Percentiles rank a stretch among this genome's conserved stretches.
These are phyloP conservation scores for Hyphopichia fennica DNA, from an alignment of 1,139 yeast species.

Conservation along the genomic window DNA sequence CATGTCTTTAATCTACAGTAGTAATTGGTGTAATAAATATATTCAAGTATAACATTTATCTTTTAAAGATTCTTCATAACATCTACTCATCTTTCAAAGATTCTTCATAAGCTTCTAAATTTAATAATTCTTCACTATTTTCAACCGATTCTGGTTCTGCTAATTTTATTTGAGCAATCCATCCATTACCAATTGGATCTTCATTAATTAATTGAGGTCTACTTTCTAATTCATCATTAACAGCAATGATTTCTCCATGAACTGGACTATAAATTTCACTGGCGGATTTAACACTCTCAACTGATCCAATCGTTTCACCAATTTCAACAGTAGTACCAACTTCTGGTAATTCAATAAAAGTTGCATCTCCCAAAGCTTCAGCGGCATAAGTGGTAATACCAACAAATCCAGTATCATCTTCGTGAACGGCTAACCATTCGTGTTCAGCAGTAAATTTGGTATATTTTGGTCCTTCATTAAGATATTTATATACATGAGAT, in stretches of 20 bases:
- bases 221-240: constrained; percentile 64
- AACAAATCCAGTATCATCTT: constrained; percentile 77
- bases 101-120: constrained; percentile 61
- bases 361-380: constrained; percentile 97
- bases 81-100: constrained; percentile 52
- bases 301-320: constrained; percentile 89
- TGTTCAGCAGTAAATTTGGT: constrained; percentile 85
- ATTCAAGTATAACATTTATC: constrained; percentile 3
- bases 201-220: constrained; percentile 77
- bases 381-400: constrained; percentile 97
- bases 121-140: constrained; percentile 34
- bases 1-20: not conserved
- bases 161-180: constrained; percentile 81
- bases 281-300: constrained; percentile 93
- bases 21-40: constrained; percentile 4
- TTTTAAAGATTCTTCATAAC: too few relatives aligned
- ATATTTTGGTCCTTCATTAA: constrained; percentile 47
- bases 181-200: constrained; percentile 92
- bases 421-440: constrained; percentile 91
- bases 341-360: constrained; percentile 88
- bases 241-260: constrained; percentile 70
- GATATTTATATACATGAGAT: constrained; percentile 52
- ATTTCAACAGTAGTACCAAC: constrained; percentile 62
- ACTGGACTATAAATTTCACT: constrained; percentile 92
- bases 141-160: constrained; percentile 30